Conservation (phyloP, 2,329 filamentous ascomycete genomes). For the Rhynchosporium agropyri region DNA sequence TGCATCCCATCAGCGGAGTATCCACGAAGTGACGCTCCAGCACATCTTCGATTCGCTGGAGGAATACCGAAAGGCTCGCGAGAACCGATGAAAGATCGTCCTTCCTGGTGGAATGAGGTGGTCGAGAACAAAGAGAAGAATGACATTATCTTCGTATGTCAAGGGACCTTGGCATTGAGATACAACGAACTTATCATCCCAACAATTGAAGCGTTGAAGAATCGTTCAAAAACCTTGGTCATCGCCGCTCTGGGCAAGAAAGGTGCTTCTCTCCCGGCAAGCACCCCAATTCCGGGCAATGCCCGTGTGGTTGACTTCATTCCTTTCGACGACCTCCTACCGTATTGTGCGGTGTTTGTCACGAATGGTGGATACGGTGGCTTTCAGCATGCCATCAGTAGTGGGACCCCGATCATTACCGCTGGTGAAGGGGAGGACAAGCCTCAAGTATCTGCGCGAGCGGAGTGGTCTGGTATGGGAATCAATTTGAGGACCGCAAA, state of each 20-base stretch:
- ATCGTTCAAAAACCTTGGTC: slow-evolving; percentile 42
- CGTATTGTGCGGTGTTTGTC: slow-evolving; percentile 42
- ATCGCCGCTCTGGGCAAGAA: slow-evolving; percentile 41
- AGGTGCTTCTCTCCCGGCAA: slow-evolving; percentile 39
- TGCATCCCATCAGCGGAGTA: slow-evolving; percentile 45
- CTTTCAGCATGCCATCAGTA: slow-evolving; percentile 42
- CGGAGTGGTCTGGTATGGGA: slow-evolving; percentile 44
- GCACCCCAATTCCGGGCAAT: slow-evolving; percentile 41
- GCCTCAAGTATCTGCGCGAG: slow-evolving; percentile 40
- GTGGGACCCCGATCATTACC: slow-evolving; percentile 44
- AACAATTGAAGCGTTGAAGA: slow-evolving; percentile 43
- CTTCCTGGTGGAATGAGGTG: slow-evolving; percentile 52
- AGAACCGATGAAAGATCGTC: slow-evolving; percentile 40
- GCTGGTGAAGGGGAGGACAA: slow-evolving; percentile 44
- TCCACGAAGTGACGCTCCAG: slow-evolving; percentile 43
- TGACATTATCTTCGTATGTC: slow-evolving; percentile 44
- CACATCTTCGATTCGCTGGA: slow-evolving; percentile 49
- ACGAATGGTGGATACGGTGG: slow-evolving; percentile 46
- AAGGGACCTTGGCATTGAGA: slow-evolving; percentile 43
- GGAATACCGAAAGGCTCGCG: slow-evolving; percentile 44
- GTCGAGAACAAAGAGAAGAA: slow-evolving; percentile 45
- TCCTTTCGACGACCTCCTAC: slow-evolving; percentile 44
- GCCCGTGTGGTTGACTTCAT: slow-evolving; percentile 44
- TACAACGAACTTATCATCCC: slow-evolving; percentile 43
- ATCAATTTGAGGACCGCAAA: slow-evolving; percentile 40